Percentiles rank a stretch among this genome's conserved stretches.
These are phyloP conservation scores for Echinosophora koreensis DNA, from an alignment of 306 rosid species.

Conservation along the genomic window DNA sequence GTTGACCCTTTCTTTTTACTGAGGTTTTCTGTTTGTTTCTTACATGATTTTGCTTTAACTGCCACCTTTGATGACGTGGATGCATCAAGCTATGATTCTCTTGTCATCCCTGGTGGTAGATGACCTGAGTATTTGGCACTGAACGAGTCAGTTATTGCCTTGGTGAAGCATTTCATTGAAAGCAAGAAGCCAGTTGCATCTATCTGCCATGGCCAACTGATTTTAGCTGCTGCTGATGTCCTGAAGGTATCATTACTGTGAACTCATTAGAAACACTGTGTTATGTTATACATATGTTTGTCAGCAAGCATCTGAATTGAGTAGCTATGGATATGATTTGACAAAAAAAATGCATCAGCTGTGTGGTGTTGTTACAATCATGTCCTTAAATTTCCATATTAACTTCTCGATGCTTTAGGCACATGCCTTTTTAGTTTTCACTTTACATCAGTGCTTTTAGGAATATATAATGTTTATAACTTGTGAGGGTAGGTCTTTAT, in stretches of 20 bases:
- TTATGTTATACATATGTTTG: background rate
- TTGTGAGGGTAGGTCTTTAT: background rate
- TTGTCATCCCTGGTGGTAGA: slow-evolving; percentile 63
- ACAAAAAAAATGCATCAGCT: background rate
- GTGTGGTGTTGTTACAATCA: background rate
- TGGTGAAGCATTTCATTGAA: slow-evolving; percentile 58
- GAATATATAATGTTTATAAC: background rate
- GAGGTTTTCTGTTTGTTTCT: slow-evolving; percentile 9
- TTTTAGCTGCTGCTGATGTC: slow-evolving; percentile 86
- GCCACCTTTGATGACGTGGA: slow-evolving; percentile 66
- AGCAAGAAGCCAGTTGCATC: slow-evolving; percentile 61
- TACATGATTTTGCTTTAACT: slow-evolving; percentile 63
- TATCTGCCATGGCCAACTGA: slow-evolving; percentile 72
- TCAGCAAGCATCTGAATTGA: background rate
- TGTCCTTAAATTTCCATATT: slow-evolving; percentile 10
- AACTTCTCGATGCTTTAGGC: slow-evolving; percentile 21
- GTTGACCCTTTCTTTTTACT: background rate
- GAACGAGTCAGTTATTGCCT: slow-evolving; percentile 46
- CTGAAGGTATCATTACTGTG: slow-evolving; percentile 67
- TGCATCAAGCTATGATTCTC: slow-evolving; percentile 70
- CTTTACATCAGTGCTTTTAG: background rate
- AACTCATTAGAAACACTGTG: background rate
- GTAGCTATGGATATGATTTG: slow-evolving; percentile 20
- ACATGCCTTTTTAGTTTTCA: slow-evolving; percentile 11
- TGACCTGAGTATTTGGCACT: slow-evolving; percentile 56